Evolutionary conservation across 83 land plant genomes (phyloP).

Genomic region (Larix sibirica): DNA sequence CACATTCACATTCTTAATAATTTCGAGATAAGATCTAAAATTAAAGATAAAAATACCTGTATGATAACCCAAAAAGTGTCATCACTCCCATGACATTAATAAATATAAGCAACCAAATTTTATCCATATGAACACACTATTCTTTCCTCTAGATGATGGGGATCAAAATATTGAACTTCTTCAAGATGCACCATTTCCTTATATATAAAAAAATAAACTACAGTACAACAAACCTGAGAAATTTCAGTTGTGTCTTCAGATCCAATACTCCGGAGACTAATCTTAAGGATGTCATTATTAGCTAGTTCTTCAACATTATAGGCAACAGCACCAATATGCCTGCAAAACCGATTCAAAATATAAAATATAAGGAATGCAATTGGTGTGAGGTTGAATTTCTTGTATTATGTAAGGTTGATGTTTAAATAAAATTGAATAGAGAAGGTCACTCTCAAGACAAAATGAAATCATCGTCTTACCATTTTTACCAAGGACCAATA

Average conservation of each 20-base stretch:
- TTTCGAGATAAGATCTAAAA: too few species aligned
- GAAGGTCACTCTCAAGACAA: background rate
- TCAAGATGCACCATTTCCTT: background rate
- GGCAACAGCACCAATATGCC: constrained; percentile 71
- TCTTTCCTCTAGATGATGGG: background rate
- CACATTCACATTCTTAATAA: too few species aligned
- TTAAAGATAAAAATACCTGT: background rate
- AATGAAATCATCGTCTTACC: background rate
- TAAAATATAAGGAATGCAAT: background rate
- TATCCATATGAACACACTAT: too few species aligned
- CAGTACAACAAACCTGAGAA: constrained; percentile 35
- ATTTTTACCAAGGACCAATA: background rate
- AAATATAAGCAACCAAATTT: background rate
- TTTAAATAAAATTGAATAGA: background rate
- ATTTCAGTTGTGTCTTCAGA: constrained; percentile 58
- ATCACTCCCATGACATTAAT: background rate
- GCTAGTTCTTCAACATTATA: constrained; percentile 54
- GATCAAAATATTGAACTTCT: background rate
- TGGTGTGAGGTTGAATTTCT: too few species aligned
- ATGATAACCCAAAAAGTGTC: background rate
- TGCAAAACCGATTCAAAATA: constrained; percentile 5
- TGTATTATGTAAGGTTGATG: background rate
- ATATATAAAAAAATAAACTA: background rate
- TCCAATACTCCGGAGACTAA: constrained; percentile 61
- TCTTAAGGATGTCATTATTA: constrained; percentile 45